phyloP scores from a whole-genome alignment of 1,139 yeast species.

The Suhomyces terraborum region DNA sequence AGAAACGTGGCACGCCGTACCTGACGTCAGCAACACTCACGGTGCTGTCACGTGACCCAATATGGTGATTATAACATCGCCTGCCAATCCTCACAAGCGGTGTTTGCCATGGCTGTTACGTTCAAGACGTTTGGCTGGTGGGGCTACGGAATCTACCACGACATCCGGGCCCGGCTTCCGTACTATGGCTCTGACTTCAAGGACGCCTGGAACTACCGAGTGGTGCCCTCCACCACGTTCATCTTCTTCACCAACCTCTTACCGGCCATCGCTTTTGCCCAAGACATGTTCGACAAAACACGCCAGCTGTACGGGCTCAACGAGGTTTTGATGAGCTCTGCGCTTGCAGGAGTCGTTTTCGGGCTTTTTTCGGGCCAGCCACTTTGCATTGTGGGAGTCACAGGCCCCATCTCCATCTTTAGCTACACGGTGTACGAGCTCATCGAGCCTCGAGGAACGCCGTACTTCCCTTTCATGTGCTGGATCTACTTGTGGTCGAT shows the following conservation, averaged over 20 bases:
- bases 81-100: too few relatives aligned
- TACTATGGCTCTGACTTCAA: slow-evolving; percentile 74
- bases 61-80: not conserved
- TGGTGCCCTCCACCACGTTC: slow-evolving; percentile 80
- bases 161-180: slow-evolving; percentile 59
- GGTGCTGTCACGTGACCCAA: slow-evolving; percentile 2
- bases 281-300: slow-evolving; percentile 93
- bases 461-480: slow-evolving; percentile 90
- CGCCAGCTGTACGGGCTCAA: slow-evolving; percentile 86
- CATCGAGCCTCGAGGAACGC: slow-evolving; percentile 62
- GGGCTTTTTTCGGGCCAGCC: slow-evolving; percentile 91
- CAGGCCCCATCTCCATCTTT: slow-evolving; percentile 92
- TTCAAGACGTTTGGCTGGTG: slow-evolving; percentile 23
- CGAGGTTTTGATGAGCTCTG: slow-evolving; percentile 81
- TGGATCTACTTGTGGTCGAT: slow-evolving; percentile 94
- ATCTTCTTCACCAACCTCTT: slow-evolving; percentile 86
- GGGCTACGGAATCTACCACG: slow-evolving; percentile 61
- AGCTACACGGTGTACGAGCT: slow-evolving; percentile 88
- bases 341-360: slow-evolving; percentile 86
- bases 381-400: slow-evolving; percentile 93
- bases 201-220: slow-evolving; percentile 85
- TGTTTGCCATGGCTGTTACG: not conserved
- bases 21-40: too few relatives aligned
- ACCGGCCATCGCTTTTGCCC: slow-evolving; percentile 96
- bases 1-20: not conserved